These are phyloP conservation scores for Hippophae tibetana DNA, from an alignment of 306 rosid genomes.

Conservation along the genomic window DNA sequence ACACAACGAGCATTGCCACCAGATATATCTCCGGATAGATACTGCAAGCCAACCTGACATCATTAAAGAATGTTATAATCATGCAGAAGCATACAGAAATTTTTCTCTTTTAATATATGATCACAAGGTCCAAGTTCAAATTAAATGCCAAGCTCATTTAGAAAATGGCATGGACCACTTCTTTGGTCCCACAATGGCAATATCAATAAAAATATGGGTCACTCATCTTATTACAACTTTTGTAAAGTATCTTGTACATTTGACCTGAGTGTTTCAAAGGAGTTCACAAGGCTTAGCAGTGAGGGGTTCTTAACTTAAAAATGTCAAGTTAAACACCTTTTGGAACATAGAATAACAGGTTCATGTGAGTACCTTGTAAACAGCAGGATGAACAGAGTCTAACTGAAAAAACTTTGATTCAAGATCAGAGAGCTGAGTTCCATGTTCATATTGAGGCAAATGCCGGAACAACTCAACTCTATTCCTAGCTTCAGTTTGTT, in stretches of 20 bases:
- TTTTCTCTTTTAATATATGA: not conserved
- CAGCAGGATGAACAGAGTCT: conserved; percentile 69
- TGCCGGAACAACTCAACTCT: conserved; percentile 80
- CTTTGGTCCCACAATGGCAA: not conserved
- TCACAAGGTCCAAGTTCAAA: no score
- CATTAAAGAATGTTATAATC: conserved; percentile 4
- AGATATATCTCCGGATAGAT: conserved; percentile 55
- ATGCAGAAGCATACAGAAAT: conserved; percentile 3
- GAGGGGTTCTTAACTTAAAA: no score
- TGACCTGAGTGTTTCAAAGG: no score
- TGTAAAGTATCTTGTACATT: no score
- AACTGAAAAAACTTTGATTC: conserved; percentile 64
- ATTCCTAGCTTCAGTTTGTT: conserved; percentile 72
- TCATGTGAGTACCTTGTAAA: conserved; percentile 53
- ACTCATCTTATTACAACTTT: no score
- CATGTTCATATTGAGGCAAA: conserved; percentile 82
- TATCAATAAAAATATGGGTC: no score
- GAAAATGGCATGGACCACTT: no score
- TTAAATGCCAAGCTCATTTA: no score
- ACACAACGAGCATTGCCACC: conserved; percentile 86
- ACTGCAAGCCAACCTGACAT: conserved; percentile 68
- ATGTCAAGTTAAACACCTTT: no score
- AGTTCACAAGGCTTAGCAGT: no score
- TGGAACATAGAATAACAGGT: no score
- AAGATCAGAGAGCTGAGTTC: conserved; percentile 61